These are phyloP conservation scores for Sporothrix brunneoviolacea DNA, from an alignment of 2,329 filamentous ascomycete genomes.

Conservation along the genomic window DNA sequence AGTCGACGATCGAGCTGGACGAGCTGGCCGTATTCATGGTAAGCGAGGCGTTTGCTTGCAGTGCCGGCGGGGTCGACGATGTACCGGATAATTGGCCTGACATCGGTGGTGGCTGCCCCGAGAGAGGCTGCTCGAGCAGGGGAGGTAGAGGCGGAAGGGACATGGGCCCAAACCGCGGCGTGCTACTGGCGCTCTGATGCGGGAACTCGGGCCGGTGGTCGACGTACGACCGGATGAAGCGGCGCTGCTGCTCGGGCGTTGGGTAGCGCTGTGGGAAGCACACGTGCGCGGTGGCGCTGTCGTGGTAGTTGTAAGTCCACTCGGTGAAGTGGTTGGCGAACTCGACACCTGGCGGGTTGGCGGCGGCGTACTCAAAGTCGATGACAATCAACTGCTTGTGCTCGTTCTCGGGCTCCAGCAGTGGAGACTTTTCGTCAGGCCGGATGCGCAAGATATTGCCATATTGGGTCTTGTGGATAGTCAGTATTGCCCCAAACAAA, in stretches of 20 bases:
- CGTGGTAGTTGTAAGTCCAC: slow-evolving; percentile 98
- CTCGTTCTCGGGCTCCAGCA: slow-evolving; percentile 81
- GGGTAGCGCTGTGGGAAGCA: slow-evolving; percentile 70
- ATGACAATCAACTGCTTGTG: slow-evolving; percentile 97
- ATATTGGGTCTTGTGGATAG: slow-evolving; percentile 83
- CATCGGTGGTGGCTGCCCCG: slow-evolving; percentile 11
- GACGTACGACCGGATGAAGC: slow-evolving; percentile 82
- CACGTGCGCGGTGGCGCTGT: slow-evolving; percentile 54
- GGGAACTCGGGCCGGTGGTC: slow-evolving; percentile 67
- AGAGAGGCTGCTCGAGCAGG: slow-evolving; percentile 29
- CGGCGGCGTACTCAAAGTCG: slow-evolving; percentile 94
- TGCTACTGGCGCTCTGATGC: slow-evolving; percentile 29
- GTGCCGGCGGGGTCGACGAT: slow-evolving; percentile 21
- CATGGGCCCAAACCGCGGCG: slow-evolving; percentile 16
- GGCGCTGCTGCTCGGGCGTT: slow-evolving; percentile 69
- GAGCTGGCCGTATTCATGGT: slow-evolving; percentile 27
- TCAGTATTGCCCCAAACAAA: neutral
- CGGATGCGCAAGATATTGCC: slow-evolving; percentile 82
- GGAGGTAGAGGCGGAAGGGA: slow-evolving; percentile 8
- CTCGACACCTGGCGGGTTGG: slow-evolving; percentile 78
- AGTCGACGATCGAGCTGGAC: slow-evolving; percentile 53
- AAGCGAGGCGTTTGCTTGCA: neutral
- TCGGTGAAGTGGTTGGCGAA: slow-evolving; percentile 98
- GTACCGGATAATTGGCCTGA: neutral
- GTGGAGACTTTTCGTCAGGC: slow-evolving; percentile 69